Conservation (phyloP, 768 basidiomycete genomes). For the Brasilioporus rufonigricans region DNA sequence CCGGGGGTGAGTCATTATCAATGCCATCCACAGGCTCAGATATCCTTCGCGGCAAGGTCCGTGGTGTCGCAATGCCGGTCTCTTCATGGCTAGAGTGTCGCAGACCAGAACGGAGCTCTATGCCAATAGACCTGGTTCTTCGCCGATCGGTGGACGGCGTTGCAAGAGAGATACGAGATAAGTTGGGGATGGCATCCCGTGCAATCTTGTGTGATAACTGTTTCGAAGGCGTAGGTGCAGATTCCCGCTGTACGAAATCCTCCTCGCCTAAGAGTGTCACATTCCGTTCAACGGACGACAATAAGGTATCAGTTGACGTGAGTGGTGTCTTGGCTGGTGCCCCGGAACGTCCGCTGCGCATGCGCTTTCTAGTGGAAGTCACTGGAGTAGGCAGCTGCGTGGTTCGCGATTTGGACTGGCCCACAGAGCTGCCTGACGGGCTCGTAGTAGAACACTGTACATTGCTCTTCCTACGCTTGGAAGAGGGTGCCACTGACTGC, state of each 20-base stretch:
- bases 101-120: not conserved
- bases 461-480: conserved; percentile 21
- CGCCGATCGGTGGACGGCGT: conserved; percentile 6
- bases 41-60: conserved; percentile 6
- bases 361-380: conserved; percentile 18
- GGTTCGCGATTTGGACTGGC: conserved; percentile 3
- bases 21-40: not conserved
- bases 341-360: not conserved
- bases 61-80: conserved; percentile 18
- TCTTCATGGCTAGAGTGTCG: not conserved
- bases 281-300: not conserved
- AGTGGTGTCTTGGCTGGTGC: not conserved
- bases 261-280: not conserved
- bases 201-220: not conserved
- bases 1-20: conserved; percentile 2
- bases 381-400: conserved; percentile 26
- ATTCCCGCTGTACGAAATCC: conserved; percentile 1
- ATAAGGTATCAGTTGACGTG: not conserved
- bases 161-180: conserved; percentile 2
- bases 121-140: not conserved
- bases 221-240: conserved; percentile 1
- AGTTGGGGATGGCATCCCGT: not conserved
- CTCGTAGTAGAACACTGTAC: not conserved
- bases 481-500: conserved; percentile 5
- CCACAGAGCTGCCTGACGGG: not conserved